A percentile compares a stretch with the other conserved stretches of the same genome.
Conservation (phyloP, 2,329 filamentous ascomycete species). For the Monosporascus ibericus region DNA sequence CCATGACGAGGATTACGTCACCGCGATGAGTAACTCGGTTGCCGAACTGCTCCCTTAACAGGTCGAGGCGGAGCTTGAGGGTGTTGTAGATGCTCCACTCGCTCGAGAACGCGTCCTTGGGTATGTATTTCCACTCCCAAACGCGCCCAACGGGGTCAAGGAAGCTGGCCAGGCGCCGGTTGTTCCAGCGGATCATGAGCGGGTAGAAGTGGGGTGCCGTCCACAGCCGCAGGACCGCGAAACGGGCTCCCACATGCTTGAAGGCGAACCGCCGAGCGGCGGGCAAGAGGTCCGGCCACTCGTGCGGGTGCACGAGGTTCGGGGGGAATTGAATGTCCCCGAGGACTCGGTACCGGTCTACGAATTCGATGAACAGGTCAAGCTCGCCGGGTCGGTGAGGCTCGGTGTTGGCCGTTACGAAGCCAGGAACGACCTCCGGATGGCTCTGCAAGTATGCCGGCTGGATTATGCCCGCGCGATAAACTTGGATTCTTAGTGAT, state of each 20-base stretch:
- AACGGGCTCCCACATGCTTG: constrained; percentile 21
- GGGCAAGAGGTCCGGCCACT: constrained; percentile 27
- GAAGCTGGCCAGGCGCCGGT: constrained; percentile 30
- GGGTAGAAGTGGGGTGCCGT: constrained; percentile 43
- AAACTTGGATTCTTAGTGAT: constrained; percentile 29
- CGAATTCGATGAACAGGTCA: constrained; percentile 40
- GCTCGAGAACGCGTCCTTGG: constrained; percentile 16
- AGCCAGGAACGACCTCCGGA: constrained; percentile 24
- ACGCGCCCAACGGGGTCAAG: constrained; percentile 33
- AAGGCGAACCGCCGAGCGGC: constrained; percentile 25
- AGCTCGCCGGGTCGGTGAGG: constrained; percentile 23
- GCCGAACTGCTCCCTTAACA: constrained; percentile 24
- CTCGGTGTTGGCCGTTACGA: constrained; percentile 32
- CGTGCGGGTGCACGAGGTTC: constrained; percentile 23
- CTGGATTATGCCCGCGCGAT: constrained; percentile 37
- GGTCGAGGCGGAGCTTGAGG: constrained; percentile 24
- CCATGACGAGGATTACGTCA: constrained; percentile 42
- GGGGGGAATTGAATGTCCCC: constrained; percentile 21
- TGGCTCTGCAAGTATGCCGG: constrained; percentile 21
- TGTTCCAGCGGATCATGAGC: constrained; percentile 34
- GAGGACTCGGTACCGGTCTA: constrained; percentile 16
- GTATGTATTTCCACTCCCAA: constrained; percentile 41
- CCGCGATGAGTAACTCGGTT: constrained; percentile 33
- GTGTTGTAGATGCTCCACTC: constrained; percentile 36
- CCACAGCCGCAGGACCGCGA: constrained; percentile 40